phyloP scores from a whole-genome alignment of 1,139 yeast genomes.

The Protomyces pachydermus region DNA sequence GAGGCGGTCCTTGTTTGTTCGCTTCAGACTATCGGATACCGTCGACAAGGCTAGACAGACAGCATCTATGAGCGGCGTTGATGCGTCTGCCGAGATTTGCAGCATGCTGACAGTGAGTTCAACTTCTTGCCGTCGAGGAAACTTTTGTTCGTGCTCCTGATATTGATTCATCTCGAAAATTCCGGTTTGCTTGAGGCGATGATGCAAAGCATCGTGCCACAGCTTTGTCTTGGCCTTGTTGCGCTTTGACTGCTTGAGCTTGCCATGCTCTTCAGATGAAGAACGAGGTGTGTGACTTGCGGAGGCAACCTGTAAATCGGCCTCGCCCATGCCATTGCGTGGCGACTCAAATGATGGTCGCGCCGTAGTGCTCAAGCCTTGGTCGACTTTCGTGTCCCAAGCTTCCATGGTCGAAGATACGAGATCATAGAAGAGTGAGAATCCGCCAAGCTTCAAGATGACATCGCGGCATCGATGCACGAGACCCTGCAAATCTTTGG shows the following conservation, averaged over 20 bases:
- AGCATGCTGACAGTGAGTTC: conserved; percentile 8
- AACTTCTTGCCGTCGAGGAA: conserved; percentile 5
- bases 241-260: not conserved
- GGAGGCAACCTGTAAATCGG: not conserved
- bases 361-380: not conserved
- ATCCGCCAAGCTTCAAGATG: conserved; percentile 15
- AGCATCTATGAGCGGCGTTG: conserved; percentile 15
- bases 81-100: conserved; percentile 1
- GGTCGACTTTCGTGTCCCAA: not conserved
- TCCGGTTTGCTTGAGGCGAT: conserved; percentile 28
- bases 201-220: conserved; percentile 23
- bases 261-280: not conserved
- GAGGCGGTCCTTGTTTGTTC: conserved; percentile 26
- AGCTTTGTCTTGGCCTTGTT: not conserved
- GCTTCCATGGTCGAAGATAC: conserved; percentile 9
- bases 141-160: conserved; percentile 22
- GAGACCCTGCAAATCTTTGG: conserved; percentile 13
- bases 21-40: conserved; percentile 11
- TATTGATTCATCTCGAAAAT: conserved; percentile 27
- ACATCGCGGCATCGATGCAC: conserved; percentile 18
- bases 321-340: not conserved
- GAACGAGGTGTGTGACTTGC: not conserved
- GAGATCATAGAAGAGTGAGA: conserved; percentile 23
- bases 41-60: conserved; percentile 19
- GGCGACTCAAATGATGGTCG: not conserved